Conservation (phyloP, 306 rosid species). For the Fagus sylvatica region DNA sequence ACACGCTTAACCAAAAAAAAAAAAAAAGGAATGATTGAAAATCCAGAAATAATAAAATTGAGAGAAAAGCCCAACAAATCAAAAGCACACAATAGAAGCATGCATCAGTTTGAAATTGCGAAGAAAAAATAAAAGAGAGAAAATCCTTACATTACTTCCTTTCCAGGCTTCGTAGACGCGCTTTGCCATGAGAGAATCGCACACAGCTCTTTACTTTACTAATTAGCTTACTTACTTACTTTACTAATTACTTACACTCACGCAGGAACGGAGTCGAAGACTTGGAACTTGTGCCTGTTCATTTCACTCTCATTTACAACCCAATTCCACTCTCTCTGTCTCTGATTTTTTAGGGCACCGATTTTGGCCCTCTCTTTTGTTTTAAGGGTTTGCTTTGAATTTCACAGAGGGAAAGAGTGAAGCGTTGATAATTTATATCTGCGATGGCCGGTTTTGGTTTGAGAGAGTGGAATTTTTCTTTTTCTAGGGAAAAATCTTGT, state of each 20-base stretch:
- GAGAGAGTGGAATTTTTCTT: slow-evolving; percentile 32
- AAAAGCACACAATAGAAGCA: slow-evolving; percentile 18
- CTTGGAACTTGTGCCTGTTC: slow-evolving; percentile 45
- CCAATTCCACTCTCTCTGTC: slow-evolving; percentile 30
- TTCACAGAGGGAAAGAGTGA: slow-evolving; percentile 12
- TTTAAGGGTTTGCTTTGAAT: neutral
- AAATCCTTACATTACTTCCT: slow-evolving; percentile 80
- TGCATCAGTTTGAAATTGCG: slow-evolving; percentile 9
- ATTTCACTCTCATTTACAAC: slow-evolving; percentile 32
- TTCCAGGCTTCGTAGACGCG: slow-evolving; percentile 94
- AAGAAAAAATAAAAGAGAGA: slow-evolving; percentile 9
- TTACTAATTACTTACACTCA: slow-evolving; percentile 19
- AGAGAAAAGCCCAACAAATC: slow-evolving; percentile 29
- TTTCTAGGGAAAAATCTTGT: neutral
- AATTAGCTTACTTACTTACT: too few species aligned
- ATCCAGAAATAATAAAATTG: slow-evolving; percentile 16
- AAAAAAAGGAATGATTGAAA: slow-evolving; percentile 24
- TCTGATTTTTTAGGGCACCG: slow-evolving; percentile 24
- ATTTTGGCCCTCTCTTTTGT: neutral
- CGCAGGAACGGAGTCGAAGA: slow-evolving; percentile 35
- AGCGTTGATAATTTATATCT: slow-evolving; percentile 16
- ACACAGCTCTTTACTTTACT: slow-evolving; percentile 3
- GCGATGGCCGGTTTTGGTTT: slow-evolving; percentile 39
- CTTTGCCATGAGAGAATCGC: slow-evolving; percentile 63
- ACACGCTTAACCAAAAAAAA: slow-evolving; percentile 3